Evolutionary conservation across 768 basidiomycete species (phyloP), one percentile per base, ranked within the genome.

Genomic region (Serendipita sp.): DNA sequence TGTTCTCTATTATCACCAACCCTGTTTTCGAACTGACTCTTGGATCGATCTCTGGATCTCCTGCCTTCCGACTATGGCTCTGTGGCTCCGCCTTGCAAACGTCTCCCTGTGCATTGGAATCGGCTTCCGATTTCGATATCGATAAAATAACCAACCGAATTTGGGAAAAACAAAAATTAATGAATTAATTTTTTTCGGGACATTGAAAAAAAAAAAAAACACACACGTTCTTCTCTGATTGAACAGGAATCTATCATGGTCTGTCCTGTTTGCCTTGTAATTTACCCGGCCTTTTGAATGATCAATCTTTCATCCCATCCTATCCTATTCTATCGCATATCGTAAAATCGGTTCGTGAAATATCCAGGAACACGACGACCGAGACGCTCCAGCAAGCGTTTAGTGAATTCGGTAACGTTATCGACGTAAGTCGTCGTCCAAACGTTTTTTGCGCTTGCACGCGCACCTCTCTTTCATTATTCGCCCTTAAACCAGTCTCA

Each of bases 331-430:
- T 23, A 23, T 23, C 23, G 23, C 23, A 23, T 23, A 23, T 23
- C 75, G 73, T 69, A 74, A 75, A 8, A 52, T n/a, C 48, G 5
- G 18, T 16, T 33, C 73, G 78, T 77, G 85, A 91, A 89, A 80
- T 91, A 84, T 80, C 87, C 82, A 91, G 89, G 89, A 88, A 87
- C 80, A 95, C 93, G 75, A 93, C 84, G 74, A 92, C 95, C 83
- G 92, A 95, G 46, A 82, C 83, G 64, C 81, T 96, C 69, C 86
- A 86, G 75, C 76, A 83, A 78, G 88, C 90, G 67, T 98, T 98
- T 84, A 75, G 77, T 71, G 73, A 77, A 2, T 94, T 74, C 76
- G 94, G 94, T 72, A 78, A 81, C 73, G 85, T 97, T 75, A 75
- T 87, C 73, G 94, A 97, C 84, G 94, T 97, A 79, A 81, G 94